Evolutionary conservation across 306 rosid species (phyloP), one percentile per base, ranked within the genome.

Genomic region (Castanopsis chinensis): DNA sequence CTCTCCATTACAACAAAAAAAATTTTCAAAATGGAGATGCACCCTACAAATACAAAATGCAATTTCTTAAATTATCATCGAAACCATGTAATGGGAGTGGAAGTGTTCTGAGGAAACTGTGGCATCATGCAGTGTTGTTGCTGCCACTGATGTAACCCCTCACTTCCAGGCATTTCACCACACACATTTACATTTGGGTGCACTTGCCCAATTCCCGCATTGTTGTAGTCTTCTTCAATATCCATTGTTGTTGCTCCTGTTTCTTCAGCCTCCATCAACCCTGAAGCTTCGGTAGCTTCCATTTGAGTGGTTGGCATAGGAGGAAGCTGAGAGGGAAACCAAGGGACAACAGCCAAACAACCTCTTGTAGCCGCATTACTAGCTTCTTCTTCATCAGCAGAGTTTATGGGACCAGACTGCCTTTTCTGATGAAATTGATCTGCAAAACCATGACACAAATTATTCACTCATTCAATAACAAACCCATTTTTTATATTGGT

Each of bases 81-180:
- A n/a, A 92, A 85, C 94, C 98, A 92, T 6, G 94, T 78, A 65
- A 95, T 83, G 21, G 97, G 92, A 4, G 94, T 82, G 64, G 95
- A 85, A 4, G 84, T 86, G 87, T 78, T 89, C 33, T 80, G 98
- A 12, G 94, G 95, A 77, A 90, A 71, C 77, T 86, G 97, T 5
- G 93, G 90, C 6, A 90, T 79, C 70, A 95, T 83, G 81, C 98
- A 92, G 76, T 91, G 98, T 23, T 89, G 94, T 35, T 88, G 98
- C 53, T 87, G 90, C 90, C 89, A 82, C 74, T 82, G 88, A 33
- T 64, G 88, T 10, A 90, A 80, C 64, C 89, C 87, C 55, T 49
- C 81, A 23, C 19, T 73, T 76, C 86, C 81, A 59, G 75, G 43
- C 32, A 75, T 41, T 27, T 83, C 89, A 20, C 74, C 77, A 30